Conservation (phyloP, 2,329 filamentous ascomycete genomes). For the Tolypocladium album region DNA sequence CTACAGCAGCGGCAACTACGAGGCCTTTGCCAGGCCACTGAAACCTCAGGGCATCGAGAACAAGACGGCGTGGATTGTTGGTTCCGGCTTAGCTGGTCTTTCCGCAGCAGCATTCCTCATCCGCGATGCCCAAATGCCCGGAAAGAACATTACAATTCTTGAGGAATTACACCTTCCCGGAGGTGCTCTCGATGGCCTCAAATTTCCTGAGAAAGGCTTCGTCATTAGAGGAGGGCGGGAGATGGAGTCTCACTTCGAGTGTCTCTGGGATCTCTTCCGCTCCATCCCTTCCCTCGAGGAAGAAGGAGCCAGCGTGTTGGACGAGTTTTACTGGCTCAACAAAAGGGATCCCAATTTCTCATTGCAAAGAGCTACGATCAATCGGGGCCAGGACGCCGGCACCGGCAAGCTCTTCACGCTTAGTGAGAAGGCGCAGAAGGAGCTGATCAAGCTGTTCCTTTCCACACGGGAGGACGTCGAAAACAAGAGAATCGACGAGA, state of each 20-base stretch:
- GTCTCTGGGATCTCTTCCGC: conserved; percentile 17
- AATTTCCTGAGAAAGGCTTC: conserved; percentile 13
- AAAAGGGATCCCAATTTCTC: conserved; percentile 7
- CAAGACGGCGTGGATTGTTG: neutral
- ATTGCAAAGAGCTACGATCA: conserved; percentile 16
- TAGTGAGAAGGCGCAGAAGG: conserved; percentile 13
- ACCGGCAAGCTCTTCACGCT: conserved; percentile 15
- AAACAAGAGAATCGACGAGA: neutral
- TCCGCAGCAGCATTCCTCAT: neutral
- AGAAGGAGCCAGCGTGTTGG: conserved; percentile 15
- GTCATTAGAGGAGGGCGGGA: conserved; percentile 19
- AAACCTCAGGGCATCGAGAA: neutral
- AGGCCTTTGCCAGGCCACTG: neutral
- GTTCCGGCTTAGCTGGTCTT: neutral
- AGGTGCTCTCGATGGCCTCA: neutral
- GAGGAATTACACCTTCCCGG: neutral
- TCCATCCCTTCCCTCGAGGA: conserved; percentile 17
- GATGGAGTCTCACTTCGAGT: conserved; percentile 17
- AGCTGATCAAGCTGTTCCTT: conserved; percentile 4
- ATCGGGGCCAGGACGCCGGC: conserved; percentile 14
- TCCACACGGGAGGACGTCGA: neutral
- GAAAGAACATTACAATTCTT: neutral
- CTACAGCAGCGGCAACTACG: neutral
- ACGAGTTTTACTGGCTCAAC: conserved; percentile 21
- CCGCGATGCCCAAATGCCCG: neutral